These are phyloP conservation scores for Meyerozyma athensensis DNA, from an alignment of 1,139 yeast genomes.

Conservation along the genomic window DNA sequence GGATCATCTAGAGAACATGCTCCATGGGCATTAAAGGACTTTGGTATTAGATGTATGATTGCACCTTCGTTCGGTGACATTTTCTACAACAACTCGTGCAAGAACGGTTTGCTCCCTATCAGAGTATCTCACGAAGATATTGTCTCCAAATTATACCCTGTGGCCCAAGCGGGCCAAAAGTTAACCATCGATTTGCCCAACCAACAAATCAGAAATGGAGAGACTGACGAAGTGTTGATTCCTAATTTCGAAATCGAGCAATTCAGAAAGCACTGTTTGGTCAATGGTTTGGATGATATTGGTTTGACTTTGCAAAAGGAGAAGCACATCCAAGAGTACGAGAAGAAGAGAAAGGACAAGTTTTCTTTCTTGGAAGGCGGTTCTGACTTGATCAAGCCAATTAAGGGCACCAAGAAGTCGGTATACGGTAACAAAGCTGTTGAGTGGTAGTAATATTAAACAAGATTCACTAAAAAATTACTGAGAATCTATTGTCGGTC, in stretches of 20 bases:
- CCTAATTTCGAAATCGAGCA: conserved; percentile 82
- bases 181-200: conserved; percentile 80
- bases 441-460: conserved; percentile 55
- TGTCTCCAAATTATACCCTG: conserved; percentile 64
- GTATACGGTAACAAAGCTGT: conserved; percentile 66
- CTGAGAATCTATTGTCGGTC: neutral
- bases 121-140: conserved; percentile 78
- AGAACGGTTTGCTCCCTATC: conserved; percentile 90
- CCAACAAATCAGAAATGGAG: conserved; percentile 68
- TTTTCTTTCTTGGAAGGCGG: conserved; percentile 94
- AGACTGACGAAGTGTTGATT: conserved; percentile 67
- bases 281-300: conserved; percentile 94
- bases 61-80: conserved; percentile 99
- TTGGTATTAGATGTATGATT: conserved; percentile 90
- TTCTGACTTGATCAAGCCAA: conserved; percentile 60
- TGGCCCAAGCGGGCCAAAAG: conserved; percentile 67
- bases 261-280: conserved; percentile 90
- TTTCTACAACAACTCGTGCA: conserved; percentile 93
- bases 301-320: conserved; percentile 93
- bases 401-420: conserved; percentile 65
- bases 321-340: conserved; percentile 66
- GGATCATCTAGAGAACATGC: conserved; percentile 99
- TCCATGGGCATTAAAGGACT: conserved; percentile 98
- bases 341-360: conserved; percentile 65
- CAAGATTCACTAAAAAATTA: neutral